Conservation (phyloP, 129 eudicot species). For the Escallonia rubra region DNA sequence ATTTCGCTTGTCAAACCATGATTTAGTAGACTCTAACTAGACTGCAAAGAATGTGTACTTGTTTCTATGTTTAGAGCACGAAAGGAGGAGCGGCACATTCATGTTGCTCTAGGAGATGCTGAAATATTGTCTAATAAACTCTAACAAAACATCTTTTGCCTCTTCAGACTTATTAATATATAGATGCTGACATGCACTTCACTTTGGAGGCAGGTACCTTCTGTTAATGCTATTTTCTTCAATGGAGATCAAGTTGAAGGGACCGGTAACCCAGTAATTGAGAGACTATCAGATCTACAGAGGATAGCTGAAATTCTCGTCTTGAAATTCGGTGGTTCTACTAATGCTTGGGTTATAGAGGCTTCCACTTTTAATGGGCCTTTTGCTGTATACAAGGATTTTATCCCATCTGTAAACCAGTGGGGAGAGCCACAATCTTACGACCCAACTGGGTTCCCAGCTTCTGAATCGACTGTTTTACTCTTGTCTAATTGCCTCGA, state of each 20-base stretch:
- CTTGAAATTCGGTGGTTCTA: slow-evolving; percentile 62
- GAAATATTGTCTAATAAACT: background rate
- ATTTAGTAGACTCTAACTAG: background rate
- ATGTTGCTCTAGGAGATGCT: background rate
- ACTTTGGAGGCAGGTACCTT: slow-evolving; percentile 55
- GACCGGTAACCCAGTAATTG: slow-evolving; percentile 88
- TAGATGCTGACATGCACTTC: background rate
- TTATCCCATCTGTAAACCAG: slow-evolving; percentile 62
- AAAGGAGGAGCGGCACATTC: background rate
- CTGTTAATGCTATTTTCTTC: slow-evolving; percentile 75
- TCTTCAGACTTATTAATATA: background rate
- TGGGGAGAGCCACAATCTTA: slow-evolving; percentile 76
- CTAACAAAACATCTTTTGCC: background rate
- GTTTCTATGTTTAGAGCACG: background rate
- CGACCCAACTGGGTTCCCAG: slow-evolving; percentile 64
- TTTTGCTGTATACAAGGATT: slow-evolving; percentile 84
- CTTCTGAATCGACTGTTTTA: slow-evolving; percentile 54
- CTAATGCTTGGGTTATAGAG: slow-evolving; percentile 86
- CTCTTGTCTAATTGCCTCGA: slow-evolving; percentile 62
- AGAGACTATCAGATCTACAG: slow-evolving; percentile 69
- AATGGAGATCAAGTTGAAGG: slow-evolving; percentile 84
- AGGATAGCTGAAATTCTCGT: slow-evolving; percentile 63
- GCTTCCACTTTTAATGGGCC: slow-evolving; percentile 86
- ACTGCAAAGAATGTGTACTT: background rate
- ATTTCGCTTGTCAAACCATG: background rate